Conservation (phyloP, 768 basidiomycete species). For the Boletus sp. region DNA sequence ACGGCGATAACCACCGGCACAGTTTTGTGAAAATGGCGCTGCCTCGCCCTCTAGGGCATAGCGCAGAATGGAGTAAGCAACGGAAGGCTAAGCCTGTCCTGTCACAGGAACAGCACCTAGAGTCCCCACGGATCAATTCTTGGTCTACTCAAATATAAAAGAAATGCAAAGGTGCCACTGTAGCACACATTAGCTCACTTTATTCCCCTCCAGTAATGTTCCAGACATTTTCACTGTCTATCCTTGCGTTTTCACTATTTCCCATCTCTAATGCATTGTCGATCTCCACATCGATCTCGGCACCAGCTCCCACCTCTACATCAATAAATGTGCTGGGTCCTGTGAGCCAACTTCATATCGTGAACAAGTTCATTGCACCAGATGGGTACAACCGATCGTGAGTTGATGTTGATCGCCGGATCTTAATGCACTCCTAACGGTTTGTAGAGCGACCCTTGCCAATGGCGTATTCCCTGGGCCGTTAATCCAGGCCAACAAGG, state of each 20-base stretch:
- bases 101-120: neutral
- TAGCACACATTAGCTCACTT: no score
- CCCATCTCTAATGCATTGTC: constrained; percentile 2
- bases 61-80: neutral
- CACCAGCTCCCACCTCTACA: neutral
- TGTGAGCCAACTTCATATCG: constrained; percentile 30
- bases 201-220: neutral
- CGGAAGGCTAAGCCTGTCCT: neutral
- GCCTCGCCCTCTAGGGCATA: neutral
- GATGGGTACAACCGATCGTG: constrained; percentile 48
- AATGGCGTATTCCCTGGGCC: constrained; percentile 48
- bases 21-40: neutral
- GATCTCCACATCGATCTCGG: neutral
- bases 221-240: constrained; percentile 2
- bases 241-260: constrained; percentile 12
- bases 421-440: neutral
- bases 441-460: constrained; percentile 40
- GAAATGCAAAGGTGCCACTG: neutral
- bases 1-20: neutral
- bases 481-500: constrained; percentile 42
- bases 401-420: neutral
- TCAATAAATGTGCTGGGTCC: constrained; percentile 16
- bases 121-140: neutral
- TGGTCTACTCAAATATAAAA: constrained; percentile 7
- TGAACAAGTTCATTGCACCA: constrained; percentile 41